These are phyloP conservation scores for Leccinum subgranulosum DNA, from an alignment of 768 basidiomycete species.

Conservation along the genomic window DNA sequence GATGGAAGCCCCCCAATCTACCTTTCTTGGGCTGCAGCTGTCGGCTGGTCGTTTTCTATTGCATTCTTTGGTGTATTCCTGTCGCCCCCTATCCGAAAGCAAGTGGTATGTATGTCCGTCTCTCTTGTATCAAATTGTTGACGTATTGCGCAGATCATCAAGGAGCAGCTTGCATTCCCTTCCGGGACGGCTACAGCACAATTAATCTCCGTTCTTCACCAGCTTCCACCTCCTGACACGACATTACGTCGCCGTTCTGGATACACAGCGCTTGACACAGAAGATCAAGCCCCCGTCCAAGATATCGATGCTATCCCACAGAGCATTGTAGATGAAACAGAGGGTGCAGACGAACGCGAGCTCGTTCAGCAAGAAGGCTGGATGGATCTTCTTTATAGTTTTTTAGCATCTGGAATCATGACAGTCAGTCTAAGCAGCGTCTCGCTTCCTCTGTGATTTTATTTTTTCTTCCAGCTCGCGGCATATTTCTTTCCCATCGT, in stretches of 20 bases:
- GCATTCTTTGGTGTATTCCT: conserved; percentile 99
- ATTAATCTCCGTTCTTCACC: conserved; percentile 86
- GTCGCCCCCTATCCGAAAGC: conserved; percentile 90
- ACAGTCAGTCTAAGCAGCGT: conserved; percentile 53
- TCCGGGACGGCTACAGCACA: conserved; percentile 97
- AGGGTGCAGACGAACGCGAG: conserved; percentile 38
- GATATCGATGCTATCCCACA: conserved; percentile 7
- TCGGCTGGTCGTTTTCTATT: conserved; percentile 86
- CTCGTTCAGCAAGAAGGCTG: conserved; percentile 68
- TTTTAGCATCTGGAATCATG: conserved; percentile 65
- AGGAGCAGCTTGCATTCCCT: conserved; percentile 92
- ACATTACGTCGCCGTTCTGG: conserved; percentile 52
- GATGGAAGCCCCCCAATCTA: conserved; percentile 78
- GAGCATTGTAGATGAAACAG: conserved; percentile 28
- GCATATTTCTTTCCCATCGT: conserved; percentile 89
- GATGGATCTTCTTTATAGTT: conserved; percentile 75
- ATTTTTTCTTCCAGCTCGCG: conserved; percentile 49
- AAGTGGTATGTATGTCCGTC: conserved; percentile 62
- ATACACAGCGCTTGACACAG: conserved; percentile 43
- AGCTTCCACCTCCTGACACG: conserved; percentile 64
- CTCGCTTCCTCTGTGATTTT: not conserved
- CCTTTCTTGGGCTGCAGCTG: conserved; percentile 68
- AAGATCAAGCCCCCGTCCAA: conserved; percentile 27
- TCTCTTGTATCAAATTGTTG: conserved; percentile 2
- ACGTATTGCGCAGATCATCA: conserved; percentile 62